Evolutionary conservation across 495 filamentous ascomycete species (phyloP), one percentile per base, ranked within the genome.

Genomic region (Polyplosphaeria fusca): DNA sequence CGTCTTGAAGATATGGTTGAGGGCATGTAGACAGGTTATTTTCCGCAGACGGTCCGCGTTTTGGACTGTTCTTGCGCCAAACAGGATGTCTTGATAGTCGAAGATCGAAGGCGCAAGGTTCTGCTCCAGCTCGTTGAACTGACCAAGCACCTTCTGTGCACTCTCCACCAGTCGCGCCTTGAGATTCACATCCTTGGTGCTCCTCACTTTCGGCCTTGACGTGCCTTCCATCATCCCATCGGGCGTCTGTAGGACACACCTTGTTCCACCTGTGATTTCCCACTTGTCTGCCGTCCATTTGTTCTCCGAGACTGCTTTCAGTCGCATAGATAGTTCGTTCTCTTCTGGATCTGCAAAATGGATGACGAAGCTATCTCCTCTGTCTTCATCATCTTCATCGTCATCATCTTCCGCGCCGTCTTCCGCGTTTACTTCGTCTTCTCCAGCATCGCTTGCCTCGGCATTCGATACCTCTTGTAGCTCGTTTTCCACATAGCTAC

Each of bases 1-100:
- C 13, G 92, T 96, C 70, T 95, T 96, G 70, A 94, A 84, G 23
- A 96, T 74, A 67, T 96, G 93, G 69, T 96, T 97, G 13, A 96
- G 73, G 4, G 82, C 81, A 67, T 98, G 93, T 7, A 96, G 73
- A 54, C 86, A 88, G n/a, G 83, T 75, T 47, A 96, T 74, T 28
- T 82, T 80, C 42, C 88, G 82, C 44, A 95, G 67, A 22, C 77
- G 77, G 13, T 80, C 76, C 0, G 86, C 78, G 61, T 88, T 87
- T 3, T 76, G 71, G 2, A 82, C 59, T 3, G 79, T 85, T 26
- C 92, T 79, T n/a, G 79, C 80, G 45, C 84, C 85, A 68, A 86
- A 91, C 11, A 95, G 72, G 13, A 94, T 53, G 67, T 97, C 92
- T 40, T 85, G 79, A 68, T 97, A 94, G 60, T 83, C 80, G 67